Evolutionary conservation across 2,329 filamentous ascomycete species (phyloP), one percentile per base, ranked within the genome.

Genomic region (Tricladium varicosporioides): DNA sequence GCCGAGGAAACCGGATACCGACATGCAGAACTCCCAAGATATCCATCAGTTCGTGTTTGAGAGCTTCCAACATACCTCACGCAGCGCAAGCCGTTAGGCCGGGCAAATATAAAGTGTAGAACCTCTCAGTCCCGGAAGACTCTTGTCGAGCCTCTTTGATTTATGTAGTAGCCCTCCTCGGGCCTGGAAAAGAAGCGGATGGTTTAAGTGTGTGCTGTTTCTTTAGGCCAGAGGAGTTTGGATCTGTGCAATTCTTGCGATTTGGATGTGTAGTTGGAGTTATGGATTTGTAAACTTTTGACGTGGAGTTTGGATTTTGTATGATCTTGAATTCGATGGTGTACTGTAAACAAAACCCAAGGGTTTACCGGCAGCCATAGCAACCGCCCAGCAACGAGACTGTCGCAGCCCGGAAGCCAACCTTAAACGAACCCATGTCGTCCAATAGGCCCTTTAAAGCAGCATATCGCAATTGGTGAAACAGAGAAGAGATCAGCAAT

Each of bases 61-160:
- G 32, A 53, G 9, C 44, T 13, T 14, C 14, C n/a, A 22, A 14
- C 47, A 15, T 73, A 91, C 88, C 87, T 92, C 87, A 86, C 87
- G 86, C 87, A 91, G 85, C 82, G 85, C 86, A 88, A 89, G 86
- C 86, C 85, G 86, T 84, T 81, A 82, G 84, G 87, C 87, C 87
- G 87, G 88, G 87, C 86, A 80, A 76, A 68, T 70, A 63, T 62
- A 71, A 62, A 65, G 67, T 65, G 68, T 70, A 67, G 69, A 61
- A 71, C 75, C 76, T 69, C 74, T 79, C 80, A 82, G 77, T 77
- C 74, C 73, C 69, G 62, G 69, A 69, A 68, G 76, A 76, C 74
- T 73, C 73, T 68, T 65, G 65, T 64, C 50, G 61, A 70, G 66
- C 59, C 65, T 61, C 57, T 51, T 36, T 54, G 56, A 46, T 53